Evolutionary conservation across 1,284 basidiomycete genomes (phyloP), one percentile per base, ranked within the genome.

Genomic region (Ganoderma lucidum): DNA sequence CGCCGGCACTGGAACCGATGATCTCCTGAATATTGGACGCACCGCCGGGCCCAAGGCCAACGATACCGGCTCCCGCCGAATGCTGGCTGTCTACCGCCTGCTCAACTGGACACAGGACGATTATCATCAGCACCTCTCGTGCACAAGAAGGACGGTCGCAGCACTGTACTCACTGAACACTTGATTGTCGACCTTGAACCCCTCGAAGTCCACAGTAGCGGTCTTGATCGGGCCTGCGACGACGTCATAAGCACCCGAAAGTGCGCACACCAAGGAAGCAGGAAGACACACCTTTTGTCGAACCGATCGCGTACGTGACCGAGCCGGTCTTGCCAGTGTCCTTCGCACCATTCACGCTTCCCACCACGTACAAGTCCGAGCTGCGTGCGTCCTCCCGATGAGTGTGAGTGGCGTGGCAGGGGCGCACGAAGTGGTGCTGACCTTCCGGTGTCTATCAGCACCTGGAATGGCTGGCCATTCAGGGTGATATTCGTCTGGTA

Each of bases 401-500:
- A 53, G 51, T 6, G 42, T 35, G 23, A 37, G 3, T 4, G 14
- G 19, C 8, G 3, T 4, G 14, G 19, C 8, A 28, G 6, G 32
- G 8, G 32, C 41, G 35, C 17, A 28, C 23, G 19, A 58, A 32
- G 58, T 44, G 66, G 68, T 37, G 64, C 59, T 59, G 70, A 90
- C 91, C 90, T 92, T 65, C 91, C 91, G 6, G 91, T 92, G 75
- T 93, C 91, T 67, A 93, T 83, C 62, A 90, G 77, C 63, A 90
- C 81, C 19, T 79, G 78, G 74, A 87, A 87, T 3, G 71, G 67
- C n/a, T 79, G 71, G 15, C 83, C 86, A 44, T 87, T 87, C 53
- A 92, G 77, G 3, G 84, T 83, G 66, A 90, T 79, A 66, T 87
- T 86, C 35, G 85, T 83, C 64, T 80, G 81, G 72, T 92, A 92